These are phyloP conservation scores for Podila verticillata DNA, from an alignment of 192 early-diverging fungal genomes.

Conservation along the genomic window DNA sequence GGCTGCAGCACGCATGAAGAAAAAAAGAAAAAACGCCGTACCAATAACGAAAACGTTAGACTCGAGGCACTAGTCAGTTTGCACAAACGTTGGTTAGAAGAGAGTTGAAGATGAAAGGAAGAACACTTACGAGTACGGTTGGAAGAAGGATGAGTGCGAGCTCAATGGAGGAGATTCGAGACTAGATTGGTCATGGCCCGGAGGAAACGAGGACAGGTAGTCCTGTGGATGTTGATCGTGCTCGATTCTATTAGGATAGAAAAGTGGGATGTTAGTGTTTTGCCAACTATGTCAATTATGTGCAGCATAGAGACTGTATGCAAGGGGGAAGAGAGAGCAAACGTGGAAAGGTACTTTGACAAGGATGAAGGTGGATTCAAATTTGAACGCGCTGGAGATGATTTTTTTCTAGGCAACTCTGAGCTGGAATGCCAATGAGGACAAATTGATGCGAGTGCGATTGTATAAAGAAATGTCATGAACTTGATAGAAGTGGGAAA, in stretches of 20 bases:
- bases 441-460: too few species aligned
- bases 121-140: slow-evolving; percentile 9
- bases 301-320: too few species aligned
- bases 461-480: too few species aligned
- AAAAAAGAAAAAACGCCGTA: background rate
- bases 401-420: too few species aligned
- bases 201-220: slow-evolving; percentile 21
- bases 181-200: slow-evolving; percentile 1
- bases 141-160: background rate
- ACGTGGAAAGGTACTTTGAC: too few species aligned
- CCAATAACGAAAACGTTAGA: background rate
- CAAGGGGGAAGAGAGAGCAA: too few species aligned
- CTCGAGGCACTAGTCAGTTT: background rate
- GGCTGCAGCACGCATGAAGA: background rate
- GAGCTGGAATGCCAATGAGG: too few species aligned
- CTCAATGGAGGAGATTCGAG: background rate
- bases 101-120: background rate
- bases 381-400: too few species aligned
- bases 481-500: too few species aligned
- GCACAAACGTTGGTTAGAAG: background rate
- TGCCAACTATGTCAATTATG: background rate
- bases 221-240: background rate
- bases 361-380: too few species aligned
- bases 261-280: background rate
- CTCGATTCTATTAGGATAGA: background rate